Conservation (phyloP, 257 asterid species). For the Petunia axillaris region DNA sequence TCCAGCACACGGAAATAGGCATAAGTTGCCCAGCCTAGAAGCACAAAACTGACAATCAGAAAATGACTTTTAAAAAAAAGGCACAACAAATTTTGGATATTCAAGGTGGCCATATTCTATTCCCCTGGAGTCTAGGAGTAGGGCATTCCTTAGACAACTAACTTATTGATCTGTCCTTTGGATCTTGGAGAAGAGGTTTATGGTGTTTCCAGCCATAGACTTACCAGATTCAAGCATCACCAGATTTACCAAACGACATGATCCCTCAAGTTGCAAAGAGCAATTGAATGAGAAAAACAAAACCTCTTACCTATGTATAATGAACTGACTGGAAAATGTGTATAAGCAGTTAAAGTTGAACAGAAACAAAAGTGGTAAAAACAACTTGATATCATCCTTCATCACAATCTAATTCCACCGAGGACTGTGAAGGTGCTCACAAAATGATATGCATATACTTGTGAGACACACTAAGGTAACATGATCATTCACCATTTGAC, state of each 20-base stretch:
- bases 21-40: constrained; percentile 70
- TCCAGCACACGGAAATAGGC: constrained; percentile 59
- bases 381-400: background rate
- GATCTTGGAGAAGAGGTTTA: background rate
- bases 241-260: background rate
- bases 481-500: background rate
- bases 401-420: background rate
- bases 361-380: background rate
- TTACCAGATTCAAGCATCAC: background rate
- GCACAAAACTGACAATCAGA: constrained; percentile 1
- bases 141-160: background rate
- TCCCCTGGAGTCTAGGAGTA: background rate
- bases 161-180: background rate
- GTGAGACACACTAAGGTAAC: constrained; percentile 4
- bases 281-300: background rate
- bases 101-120: background rate
- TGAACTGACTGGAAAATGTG: background rate
- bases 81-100: background rate
- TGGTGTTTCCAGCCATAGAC: background rate
- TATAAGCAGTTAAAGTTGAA: background rate
- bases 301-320: background rate
- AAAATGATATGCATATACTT: background rate
- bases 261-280: constrained; percentile 11
- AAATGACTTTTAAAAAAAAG: background rate
- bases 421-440: background rate